Percentiles rank a stretch among this genome's conserved stretches.
Evolutionary conservation across 2,329 filamentous ascomycete genomes (phyloP).

Genomic region (Knoxdaviesia capensis): DNA sequence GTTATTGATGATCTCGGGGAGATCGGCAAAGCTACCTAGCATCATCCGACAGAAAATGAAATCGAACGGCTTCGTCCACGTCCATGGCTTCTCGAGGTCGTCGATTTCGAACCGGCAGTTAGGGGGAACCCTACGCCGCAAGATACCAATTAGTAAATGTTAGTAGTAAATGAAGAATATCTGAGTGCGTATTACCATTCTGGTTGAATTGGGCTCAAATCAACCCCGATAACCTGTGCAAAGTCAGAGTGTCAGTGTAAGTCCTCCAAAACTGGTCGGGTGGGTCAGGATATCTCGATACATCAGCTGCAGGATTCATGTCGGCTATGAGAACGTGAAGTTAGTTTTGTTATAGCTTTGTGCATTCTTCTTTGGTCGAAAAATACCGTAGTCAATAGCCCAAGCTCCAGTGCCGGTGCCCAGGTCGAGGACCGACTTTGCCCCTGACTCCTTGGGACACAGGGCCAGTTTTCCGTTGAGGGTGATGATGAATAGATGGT

Average conservation of each 20-base stretch:
- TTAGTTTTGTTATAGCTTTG: background rate
- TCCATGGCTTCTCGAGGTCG: constrained; percentile 31
- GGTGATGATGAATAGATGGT: too few relatives aligned
- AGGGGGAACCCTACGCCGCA: constrained; percentile 30
- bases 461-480: too few relatives aligned
- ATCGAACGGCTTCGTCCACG: constrained; percentile 29
- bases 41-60: constrained; percentile 35
- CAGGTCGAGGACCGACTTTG: constrained; percentile 9
- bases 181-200: background rate
- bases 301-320: background rate
- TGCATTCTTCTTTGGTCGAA: constrained; percentile 23
- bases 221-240: background rate
- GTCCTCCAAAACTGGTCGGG: too few relatives aligned
- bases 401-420: constrained; percentile 14
- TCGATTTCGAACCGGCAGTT: constrained; percentile 45
- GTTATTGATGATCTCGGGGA: background rate
- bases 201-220: background rate
- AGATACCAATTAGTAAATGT: constrained; percentile 14
- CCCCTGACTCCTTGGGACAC: too few relatives aligned
- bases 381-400: constrained; percentile 17
- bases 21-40: constrained; percentile 16
- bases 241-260: too few relatives aligned
- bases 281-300: background rate
- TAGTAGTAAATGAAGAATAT: background rate
- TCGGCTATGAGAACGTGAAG: background rate